These are phyloP conservation scores for Diaporthe sp. DNA, from an alignment of 2,329 filamentous ascomycete genomes.

Conservation along the genomic window DNA sequence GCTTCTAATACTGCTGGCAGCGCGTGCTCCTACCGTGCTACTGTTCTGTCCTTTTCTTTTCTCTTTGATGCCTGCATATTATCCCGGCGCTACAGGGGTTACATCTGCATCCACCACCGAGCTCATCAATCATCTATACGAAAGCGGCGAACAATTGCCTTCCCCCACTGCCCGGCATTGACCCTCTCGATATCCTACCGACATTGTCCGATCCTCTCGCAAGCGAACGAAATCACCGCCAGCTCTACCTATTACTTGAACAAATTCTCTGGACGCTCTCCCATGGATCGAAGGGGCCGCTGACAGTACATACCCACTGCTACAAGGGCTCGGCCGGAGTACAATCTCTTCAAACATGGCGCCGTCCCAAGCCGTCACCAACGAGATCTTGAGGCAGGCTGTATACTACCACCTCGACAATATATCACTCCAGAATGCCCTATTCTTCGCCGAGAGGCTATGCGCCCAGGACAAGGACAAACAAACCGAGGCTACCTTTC, in stretches of 20 bases:
- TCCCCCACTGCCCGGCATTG: conserved; percentile 9
- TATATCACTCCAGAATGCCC: conserved; percentile 87
- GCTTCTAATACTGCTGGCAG: conserved; percentile 12
- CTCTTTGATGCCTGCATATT: conserved; percentile 33
- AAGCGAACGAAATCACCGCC: neutral
- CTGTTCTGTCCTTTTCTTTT: neutral
- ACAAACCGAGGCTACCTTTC: conserved; percentile 81
- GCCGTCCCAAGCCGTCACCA: conserved; percentile 64
- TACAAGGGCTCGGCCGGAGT: conserved; percentile 40
- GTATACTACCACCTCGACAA: conserved; percentile 87
- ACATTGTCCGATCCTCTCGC: neutral
- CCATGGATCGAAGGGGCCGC: conserved; percentile 52
- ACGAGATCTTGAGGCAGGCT: conserved; percentile 69
- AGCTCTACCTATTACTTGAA: neutral
- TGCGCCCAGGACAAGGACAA: conserved; percentile 85
- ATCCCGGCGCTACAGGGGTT: conserved; percentile 20
- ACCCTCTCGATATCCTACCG: neutral
- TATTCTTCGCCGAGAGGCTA: conserved; percentile 92
- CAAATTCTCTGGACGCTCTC: conserved; percentile 27
- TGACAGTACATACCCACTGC: conserved; percentile 45
- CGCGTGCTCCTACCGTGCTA: conserved; percentile 20
- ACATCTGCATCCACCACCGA: conserved; percentile 35
- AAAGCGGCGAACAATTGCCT: conserved; percentile 8
- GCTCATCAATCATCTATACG: conserved; percentile 11
- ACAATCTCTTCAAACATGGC: conserved; percentile 59